Base-by-base conservation (phyloP, 2,329 filamentous ascomycete genomes). In the Thelonectria discophora region DNA sequence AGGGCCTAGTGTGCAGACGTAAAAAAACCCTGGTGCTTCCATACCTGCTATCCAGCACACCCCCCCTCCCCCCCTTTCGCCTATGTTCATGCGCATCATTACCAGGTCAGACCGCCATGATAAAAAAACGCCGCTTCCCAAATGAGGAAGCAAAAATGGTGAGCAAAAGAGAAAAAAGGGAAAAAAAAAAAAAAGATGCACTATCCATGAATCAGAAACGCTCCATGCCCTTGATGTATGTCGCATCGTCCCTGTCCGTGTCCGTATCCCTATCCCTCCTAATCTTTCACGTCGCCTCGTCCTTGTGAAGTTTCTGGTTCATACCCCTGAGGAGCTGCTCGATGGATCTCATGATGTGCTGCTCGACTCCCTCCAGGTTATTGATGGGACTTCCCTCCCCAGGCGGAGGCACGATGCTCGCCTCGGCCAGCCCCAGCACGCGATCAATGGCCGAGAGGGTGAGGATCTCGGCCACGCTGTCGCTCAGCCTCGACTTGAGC, bases 371-470 rank as follows among this genome's bases (percentile, higher is more conserved):
- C 50, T 80, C 78, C 51, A 79, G 74, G 53, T 75, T 75, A 34
- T 72, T 72, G 7, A 64, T 68, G 20, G 68, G 71, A 58, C 55
- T 78, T 73, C n/a, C 73, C 73, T 46, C 77, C 76, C 5, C 70
- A 5, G 71, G 67, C 5, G 74, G 75, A 2, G 76, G 72, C 18
- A 79, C 72, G 24, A 80, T 78, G 63, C 79, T 83, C 5, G 76
- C 75, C 34, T 80, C 76, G 3, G 80, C 78, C 17, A 85, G 76
- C 3, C 81, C 82, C 7, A 85, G 73, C 2, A 82, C 81, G 20
- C 81, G 81, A 63, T 84, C 80, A 48, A 84, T 81, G 12, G 82
- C 82, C 2, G 82, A 84, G 32, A 85, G 70, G 0, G 83, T 75
- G 34, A 85, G 74, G 11, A 78, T 77, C 65, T 84, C 81, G 12